Base-by-base conservation (phyloP, 306 rosid genomes). In the Ziziphus jujuba region DNA sequence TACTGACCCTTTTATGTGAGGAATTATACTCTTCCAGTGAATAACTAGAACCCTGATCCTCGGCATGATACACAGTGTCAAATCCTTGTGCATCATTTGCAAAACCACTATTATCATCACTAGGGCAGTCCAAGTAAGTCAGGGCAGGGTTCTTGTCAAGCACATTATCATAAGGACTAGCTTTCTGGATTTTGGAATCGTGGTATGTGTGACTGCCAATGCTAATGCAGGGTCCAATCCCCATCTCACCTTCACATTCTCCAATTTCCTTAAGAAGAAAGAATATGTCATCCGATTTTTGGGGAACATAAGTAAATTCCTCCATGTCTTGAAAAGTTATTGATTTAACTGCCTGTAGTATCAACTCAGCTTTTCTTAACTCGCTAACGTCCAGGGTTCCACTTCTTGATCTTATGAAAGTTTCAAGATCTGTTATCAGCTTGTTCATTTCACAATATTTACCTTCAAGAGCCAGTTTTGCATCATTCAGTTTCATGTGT, bases 401-500 rank as follows among this genome's bases (percentile, higher is more conserved):
- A 20, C 82, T 78, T 25, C 61, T 80, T 34, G 86, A 74, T 67
- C 55, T 75, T 16, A 87, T 54, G 44, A 85, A 84, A 56, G 48
- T 54, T 67, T 80, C 76, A 7, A 87, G 69, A 17, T 74, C 86
- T 1, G 31, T 65, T 28, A 82, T 48, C 56, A 90, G 63, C 33
- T 80, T 72, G 57, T 76, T 77, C 88, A 87, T 71, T 72, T 73
- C 72, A 33, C 58, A 56, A 59, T 79, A 87, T 53, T 81, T 84
- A 9, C 81, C 84, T 73, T 87, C 91, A 22, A 87, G 75, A 38
- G 84, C 59, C 44, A 77, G 34, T 73, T 82, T 85, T 38, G 91
- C 97, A 49, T 90, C 97, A 2, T 13, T 22, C 53, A 90, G 56
- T 84, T 85, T 90, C 97, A 87, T 83, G 71, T 85, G 95, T 53